Evolutionary conservation across 768 basidiomycete genomes (phyloP).

Genomic region (Auricularia sp.): DNA sequence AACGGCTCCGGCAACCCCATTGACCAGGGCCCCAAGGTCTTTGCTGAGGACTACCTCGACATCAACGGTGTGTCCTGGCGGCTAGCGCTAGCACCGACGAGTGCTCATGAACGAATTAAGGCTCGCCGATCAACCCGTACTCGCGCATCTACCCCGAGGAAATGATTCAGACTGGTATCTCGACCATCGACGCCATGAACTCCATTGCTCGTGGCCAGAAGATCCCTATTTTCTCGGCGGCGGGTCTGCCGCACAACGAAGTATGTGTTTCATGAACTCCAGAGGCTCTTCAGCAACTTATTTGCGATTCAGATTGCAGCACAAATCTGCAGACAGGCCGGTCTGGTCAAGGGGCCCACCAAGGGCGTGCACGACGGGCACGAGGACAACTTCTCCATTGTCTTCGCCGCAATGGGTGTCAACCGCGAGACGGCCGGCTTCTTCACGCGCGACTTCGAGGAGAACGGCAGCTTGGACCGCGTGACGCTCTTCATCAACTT

Average conservation of each 20-base stretch:
- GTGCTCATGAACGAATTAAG: constrained; percentile 28
- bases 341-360: constrained; percentile 89
- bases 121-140: constrained; percentile 95
- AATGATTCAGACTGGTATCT: constrained; percentile 99
- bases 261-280: constrained; percentile 30
- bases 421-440: constrained; percentile 99
- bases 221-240: constrained; percentile 99
- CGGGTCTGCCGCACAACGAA: constrained; percentile 98
- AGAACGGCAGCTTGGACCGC: constrained; percentile 93
- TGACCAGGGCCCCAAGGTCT: constrained; percentile 97
- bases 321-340: constrained; percentile 99
- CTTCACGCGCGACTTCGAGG: constrained; percentile 99
- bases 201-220: constrained; percentile 99
- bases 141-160: constrained; percentile 99
- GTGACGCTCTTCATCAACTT: constrained; percentile 97
- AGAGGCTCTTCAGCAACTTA: background rate
- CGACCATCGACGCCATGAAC: constrained; percentile 96
- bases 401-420: constrained; percentile 99
- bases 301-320: constrained; percentile 71
- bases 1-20: constrained; percentile 98
- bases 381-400: constrained; percentile 99
- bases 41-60: constrained; percentile 98
- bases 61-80: constrained; percentile 70
- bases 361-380: constrained; percentile 98
- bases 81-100: constrained; percentile 9